These are phyloP conservation scores for Aureobasidium uvarum DNA, from an alignment of 2,329 filamentous ascomycete genomes.

Conservation along the genomic window DNA sequence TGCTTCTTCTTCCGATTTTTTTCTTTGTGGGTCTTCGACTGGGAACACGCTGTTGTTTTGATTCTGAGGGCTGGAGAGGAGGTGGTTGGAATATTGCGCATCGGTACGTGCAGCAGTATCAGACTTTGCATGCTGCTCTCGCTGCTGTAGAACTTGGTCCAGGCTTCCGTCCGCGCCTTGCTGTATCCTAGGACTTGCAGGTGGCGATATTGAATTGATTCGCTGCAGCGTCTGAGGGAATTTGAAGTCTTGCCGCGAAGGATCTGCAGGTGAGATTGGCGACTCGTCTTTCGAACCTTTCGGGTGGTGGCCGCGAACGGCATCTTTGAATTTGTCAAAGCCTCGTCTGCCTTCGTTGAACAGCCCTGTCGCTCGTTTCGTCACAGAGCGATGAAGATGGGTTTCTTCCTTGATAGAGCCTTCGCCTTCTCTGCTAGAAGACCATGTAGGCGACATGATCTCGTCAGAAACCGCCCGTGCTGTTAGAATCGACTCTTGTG, in stretches of 20 bases:
- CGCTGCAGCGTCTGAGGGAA: neutral
- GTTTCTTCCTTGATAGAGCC: conserved; percentile 6
- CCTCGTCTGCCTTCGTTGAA: conserved; percentile 80
- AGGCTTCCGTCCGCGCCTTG: neutral
- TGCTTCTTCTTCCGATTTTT: conserved; percentile 6
- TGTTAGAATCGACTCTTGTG: conserved; percentile 29
- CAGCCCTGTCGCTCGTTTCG: conserved; percentile 76
- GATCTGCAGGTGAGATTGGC: neutral
- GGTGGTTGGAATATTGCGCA: neutral
- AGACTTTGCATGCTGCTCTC: neutral
- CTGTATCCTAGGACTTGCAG: conserved; percentile 9
- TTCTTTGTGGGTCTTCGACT: conserved; percentile 16
- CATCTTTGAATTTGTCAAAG: conserved; percentile 81
- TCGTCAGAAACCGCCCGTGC: neutral
- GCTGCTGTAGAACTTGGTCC: neutral
- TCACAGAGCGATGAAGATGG: conserved; percentile 45
- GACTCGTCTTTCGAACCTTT: conserved; percentile 40
- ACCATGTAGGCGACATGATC: conserved; percentile 5
- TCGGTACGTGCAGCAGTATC: neutral
- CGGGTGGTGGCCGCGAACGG: conserved; percentile 55
- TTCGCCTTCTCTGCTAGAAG: conserved; percentile 19
- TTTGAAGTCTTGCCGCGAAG: neutral
- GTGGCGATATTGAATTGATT: conserved; percentile 15
- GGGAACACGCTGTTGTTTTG: conserved; percentile 10
- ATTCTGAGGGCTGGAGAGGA: neutral